phyloP scores from a whole-genome alignment of 441 rosid genomes.

The Mallotus japonicus region DNA sequence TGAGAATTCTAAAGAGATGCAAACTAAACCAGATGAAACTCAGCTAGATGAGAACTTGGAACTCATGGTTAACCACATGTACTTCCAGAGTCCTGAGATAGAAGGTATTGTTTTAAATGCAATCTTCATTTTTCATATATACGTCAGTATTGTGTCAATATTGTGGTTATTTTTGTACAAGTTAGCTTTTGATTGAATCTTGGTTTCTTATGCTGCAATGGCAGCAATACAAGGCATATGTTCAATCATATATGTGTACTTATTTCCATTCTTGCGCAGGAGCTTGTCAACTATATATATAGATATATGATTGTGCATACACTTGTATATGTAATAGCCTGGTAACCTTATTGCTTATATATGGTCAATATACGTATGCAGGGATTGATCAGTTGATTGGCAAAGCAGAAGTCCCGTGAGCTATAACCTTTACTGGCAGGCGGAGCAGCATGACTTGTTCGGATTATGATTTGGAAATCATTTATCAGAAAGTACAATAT shows the following conservation, averaged over 20 bases:
- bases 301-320: too few relatives aligned
- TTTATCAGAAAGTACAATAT: neutral
- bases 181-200: too few relatives aligned
- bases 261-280: too few relatives aligned
- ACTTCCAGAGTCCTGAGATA: slow-evolving; percentile 52
- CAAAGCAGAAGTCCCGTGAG: slow-evolving; percentile 35
- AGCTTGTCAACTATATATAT: too few relatives aligned
- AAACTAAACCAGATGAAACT: slow-evolving; percentile 30
- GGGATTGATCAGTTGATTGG: slow-evolving; percentile 63
- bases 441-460: slow-evolving; percentile 33
- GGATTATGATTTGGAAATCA: slow-evolving; percentile 25
- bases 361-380: slow-evolving; percentile 25
- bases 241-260: too few relatives aligned
- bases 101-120: slow-evolving; percentile 34
- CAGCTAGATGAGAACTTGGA: slow-evolving; percentile 34
- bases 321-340: too few relatives aligned
- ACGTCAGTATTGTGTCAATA: too few relatives aligned
- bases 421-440: slow-evolving; percentile 29
- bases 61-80: slow-evolving; percentile 35
- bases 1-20: slow-evolving; percentile 31
- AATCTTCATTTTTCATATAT: neutral
- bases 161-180: too few relatives aligned
- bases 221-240: too few relatives aligned
- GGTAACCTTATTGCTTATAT: neutral
- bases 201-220: too few relatives aligned